phyloP scores from a whole-genome alignment of 164 flowering plant species.

The Chimonanthus praecox region DNA sequence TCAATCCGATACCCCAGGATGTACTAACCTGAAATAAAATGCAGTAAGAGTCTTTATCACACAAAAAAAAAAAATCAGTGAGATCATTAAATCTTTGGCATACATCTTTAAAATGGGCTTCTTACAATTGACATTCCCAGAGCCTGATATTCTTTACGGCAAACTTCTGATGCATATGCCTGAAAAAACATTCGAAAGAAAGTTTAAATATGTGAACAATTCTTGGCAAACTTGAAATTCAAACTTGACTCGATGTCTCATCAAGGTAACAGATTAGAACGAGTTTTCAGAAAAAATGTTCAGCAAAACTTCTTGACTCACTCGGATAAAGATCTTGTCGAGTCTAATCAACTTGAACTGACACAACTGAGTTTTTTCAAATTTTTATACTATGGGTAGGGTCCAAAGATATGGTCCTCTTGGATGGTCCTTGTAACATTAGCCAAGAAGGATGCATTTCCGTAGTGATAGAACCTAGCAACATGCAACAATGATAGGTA shows the following conservation, averaged over 20 bases:
- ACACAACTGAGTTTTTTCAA: neutral
- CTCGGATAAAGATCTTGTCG: neutral
- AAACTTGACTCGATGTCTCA: too few species aligned
- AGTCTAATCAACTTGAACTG: neutral
- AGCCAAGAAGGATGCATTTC: too few species aligned
- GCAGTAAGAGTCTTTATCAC: neutral
- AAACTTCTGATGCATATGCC: constrained; percentile 68
- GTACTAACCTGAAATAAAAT: constrained; percentile 43
- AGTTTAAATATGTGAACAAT: neutral
- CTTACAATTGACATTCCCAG: constrained; percentile 51
- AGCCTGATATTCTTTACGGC: constrained; percentile 49
- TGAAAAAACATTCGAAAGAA: constrained; percentile 10
- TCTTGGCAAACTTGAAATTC: neutral
- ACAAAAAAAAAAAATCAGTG: neutral
- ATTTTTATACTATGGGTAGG: too few species aligned
- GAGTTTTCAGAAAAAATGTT: neutral
- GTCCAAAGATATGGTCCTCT: too few species aligned
- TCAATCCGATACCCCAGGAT: constrained; percentile 57
- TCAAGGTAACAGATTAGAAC: neutral
- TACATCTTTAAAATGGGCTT: neutral
- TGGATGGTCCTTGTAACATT: too few species aligned
- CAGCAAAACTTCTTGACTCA: neutral
- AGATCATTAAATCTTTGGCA: neutral
- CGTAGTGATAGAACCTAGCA: too few species aligned
- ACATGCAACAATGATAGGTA: too few species aligned